A percentile compares a stretch with the other conserved stretches of the same genome.
Evolutionary conservation across 164 flowering plant species (phyloP).

Genomic region (Magnolia officinalis): DNA sequence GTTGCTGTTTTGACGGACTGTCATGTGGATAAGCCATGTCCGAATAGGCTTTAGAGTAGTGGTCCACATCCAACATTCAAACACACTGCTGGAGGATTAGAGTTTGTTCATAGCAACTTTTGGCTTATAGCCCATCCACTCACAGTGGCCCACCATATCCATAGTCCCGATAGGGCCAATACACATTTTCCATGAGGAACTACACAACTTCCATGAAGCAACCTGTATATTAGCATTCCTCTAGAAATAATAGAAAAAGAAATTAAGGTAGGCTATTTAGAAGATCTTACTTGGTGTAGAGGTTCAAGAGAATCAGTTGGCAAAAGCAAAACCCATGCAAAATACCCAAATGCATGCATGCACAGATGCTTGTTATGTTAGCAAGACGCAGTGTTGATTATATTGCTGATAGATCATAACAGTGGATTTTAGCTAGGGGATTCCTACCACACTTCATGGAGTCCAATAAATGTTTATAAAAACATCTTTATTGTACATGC

Average conservation of each 20-base stretch:
- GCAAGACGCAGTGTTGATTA: not conserved
- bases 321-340: not conserved
- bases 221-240: too few species aligned
- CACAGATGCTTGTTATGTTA: not conserved
- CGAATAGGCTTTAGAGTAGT: too few species aligned
- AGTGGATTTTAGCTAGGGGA: not conserved
- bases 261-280: not conserved
- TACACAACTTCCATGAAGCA: too few species aligned
- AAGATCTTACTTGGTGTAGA: slow-evolving; percentile 45
- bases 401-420: not conserved
- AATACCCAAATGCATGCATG: not conserved
- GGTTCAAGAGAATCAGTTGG: not conserved
- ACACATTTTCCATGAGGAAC: too few species aligned
- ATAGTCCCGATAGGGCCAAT: not conserved
- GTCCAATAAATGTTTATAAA: too few species aligned
- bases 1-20: too few species aligned
- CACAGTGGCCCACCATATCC: not conserved
- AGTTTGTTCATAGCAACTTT: too few species aligned
- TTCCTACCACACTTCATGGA: not conserved
- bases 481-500: not conserved
- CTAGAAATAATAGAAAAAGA: not conserved
- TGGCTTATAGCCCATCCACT: too few species aligned
- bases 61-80: too few species aligned
- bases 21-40: too few species aligned
- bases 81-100: too few species aligned